Base-by-base conservation (phyloP, 305 asterid species). In the Fraxinus latifolia region DNA sequence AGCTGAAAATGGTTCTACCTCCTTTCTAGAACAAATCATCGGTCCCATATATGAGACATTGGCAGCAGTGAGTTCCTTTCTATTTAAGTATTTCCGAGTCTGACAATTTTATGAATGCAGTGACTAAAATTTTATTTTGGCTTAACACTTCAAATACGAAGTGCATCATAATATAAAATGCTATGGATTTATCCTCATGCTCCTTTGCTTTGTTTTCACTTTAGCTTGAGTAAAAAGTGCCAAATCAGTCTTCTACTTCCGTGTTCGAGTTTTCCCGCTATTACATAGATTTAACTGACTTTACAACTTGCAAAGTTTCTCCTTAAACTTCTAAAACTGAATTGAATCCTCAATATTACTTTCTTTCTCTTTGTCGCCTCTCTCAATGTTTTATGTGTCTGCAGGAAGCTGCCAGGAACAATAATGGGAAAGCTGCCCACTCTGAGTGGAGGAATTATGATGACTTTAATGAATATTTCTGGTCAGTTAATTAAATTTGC, bases 401-500 rank as follows among this genome's bases (percentile, higher is more conserved):
- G 79, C 87, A 95, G 99, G 99, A 96, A 91, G 92, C 97, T 81
- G 89, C 67, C 2, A 90, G 86, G 80, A 89, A 91, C 87, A 91
- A 89, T 82, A 89, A 89, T 84, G 99, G 99, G 85, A 95, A 94
- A 89, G 95, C 98, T 84, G 93, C 97, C 23, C 99, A 96, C 88
- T 94, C 99, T 27, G 83, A 86, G 84, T 96, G 99, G 99, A 90
- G 99, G 81, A 96, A 96, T 86, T 96, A 96, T 86, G 99, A 96
- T 15, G 99, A 96, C 84, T 96, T 96, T 85, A 96, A 96, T 77
- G 99, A 96, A 85, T 96, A 91, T 89, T 96, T 96, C 91, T 96
- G 99, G 99, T 94, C 29, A 32, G 31, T 73, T 50, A 50, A 73
- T 81, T 42, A 12, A 19, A 82, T 5, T 58, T 74, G 83, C 75